These are phyloP conservation scores for Nemania sp. DNA, from an alignment of 2,329 filamentous ascomycete species.

Conservation along the genomic window DNA sequence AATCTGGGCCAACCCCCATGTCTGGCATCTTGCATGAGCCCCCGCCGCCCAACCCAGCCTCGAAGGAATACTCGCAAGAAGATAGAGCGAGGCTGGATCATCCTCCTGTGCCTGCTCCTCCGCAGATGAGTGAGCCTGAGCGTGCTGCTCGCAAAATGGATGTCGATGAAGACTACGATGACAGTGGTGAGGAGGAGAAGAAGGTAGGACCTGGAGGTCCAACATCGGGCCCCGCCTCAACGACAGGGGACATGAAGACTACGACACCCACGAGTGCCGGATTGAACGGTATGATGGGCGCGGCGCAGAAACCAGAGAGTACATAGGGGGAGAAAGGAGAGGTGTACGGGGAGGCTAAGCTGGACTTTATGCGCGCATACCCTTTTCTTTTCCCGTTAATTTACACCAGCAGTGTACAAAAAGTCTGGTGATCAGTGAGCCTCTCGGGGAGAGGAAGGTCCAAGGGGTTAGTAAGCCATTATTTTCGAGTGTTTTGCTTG, in stretches of 20 bases:
- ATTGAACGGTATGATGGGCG: conserved; percentile 54
- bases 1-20: conserved; percentile 61
- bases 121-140: conserved; percentile 72
- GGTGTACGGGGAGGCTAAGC: conserved; percentile 19
- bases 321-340: conserved; percentile 21
- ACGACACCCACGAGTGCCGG: conserved; percentile 53
- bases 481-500: conserved; percentile 23
- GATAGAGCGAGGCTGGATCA: conserved; percentile 59
- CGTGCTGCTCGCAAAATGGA: conserved; percentile 91
- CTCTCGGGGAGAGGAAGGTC: conserved; percentile 28
- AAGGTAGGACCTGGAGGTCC: conserved; percentile 53
- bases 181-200: conserved; percentile 86
- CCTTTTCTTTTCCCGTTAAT: conserved; percentile 31
- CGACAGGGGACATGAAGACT: conserved; percentile 58
- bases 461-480: conserved; percentile 19
- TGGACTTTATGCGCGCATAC: conserved; percentile 33
- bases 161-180: conserved; percentile 96
- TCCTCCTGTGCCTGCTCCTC: conserved; percentile 48
- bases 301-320: conserved; percentile 54
- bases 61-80: conserved; percentile 61
- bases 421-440: conserved; percentile 23
- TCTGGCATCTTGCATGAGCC: conserved; percentile 58
- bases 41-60: conserved; percentile 48
- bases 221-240: conserved; percentile 48
- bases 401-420: conserved; percentile 30